Conservation (phyloP, 208 protist species). For the Herpetomonas muscarum region DNA sequence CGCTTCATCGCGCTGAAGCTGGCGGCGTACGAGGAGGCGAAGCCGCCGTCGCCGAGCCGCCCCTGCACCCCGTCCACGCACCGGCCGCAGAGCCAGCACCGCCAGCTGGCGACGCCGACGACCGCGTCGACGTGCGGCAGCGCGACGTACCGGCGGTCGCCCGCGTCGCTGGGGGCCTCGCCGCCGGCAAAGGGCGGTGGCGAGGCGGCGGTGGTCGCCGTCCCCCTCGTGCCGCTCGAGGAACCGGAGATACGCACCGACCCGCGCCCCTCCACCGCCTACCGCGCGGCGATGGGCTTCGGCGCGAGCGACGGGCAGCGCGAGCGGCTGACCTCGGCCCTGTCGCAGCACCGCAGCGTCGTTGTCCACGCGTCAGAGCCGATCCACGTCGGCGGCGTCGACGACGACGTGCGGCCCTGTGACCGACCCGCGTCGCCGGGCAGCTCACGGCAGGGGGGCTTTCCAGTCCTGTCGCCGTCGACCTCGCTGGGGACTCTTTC, state of each 20-base stretch:
- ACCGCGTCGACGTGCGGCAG: neutral
- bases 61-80: neutral
- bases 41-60: neutral
- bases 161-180: no score
- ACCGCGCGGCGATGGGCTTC: no score
- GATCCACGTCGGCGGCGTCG: neutral
- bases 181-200: neutral
- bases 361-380: neutral
- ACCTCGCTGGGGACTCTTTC: no score
- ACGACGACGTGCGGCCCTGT: no score
- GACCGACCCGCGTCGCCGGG: no score
- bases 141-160: neutral
- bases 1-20: conserved; percentile 74
- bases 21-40: conserved; percentile 14
- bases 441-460: no score
- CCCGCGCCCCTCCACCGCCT: no score
- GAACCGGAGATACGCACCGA: no score
- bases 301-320: neutral
- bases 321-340: neutral
- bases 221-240: no score
- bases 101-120: no score
- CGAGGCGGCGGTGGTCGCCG: no score
- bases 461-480: no score
- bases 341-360: neutral
- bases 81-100: neutral